Percentiles rank a stretch among this genome's conserved stretches.
These are phyloP conservation scores for Leccinum subrobustum DNA, from an alignment of 1,284 basidiomycete genomes.

Conservation along the genomic window DNA sequence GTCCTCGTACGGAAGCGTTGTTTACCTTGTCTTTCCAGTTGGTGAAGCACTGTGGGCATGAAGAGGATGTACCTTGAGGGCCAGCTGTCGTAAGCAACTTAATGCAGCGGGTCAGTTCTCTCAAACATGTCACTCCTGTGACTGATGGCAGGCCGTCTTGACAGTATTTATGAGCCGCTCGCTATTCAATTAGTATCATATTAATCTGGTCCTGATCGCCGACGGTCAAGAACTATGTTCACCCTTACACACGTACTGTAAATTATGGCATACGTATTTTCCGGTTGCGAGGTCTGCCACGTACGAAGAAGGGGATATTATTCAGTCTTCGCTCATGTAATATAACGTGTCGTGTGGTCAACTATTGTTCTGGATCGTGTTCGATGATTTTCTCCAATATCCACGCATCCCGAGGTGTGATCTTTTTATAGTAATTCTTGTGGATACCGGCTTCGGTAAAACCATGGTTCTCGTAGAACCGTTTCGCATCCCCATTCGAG, in stretches of 20 bases:
- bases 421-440: slow-evolving; percentile 81
- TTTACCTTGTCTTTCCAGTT: slow-evolving; percentile 44
- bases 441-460: slow-evolving; percentile 64
- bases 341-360: slow-evolving; percentile 20
- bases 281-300: slow-evolving; percentile 13
- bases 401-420: slow-evolving; percentile 76
- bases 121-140: slow-evolving; percentile 11
- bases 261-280: slow-evolving; percentile 30
- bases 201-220: slow-evolving; percentile 26
- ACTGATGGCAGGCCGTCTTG: slow-evolving; percentile 17
- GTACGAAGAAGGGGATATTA: slow-evolving; percentile 13
- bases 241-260: slow-evolving; percentile 31
- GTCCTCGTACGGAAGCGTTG: not conserved
- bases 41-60: slow-evolving; percentile 73
- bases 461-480: slow-evolving; percentile 76
- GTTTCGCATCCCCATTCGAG: slow-evolving; percentile 68
- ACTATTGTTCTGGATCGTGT: slow-evolving; percentile 25
- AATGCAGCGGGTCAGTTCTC: slow-evolving; percentile 17
- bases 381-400: slow-evolving; percentile 56
- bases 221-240: slow-evolving; percentile 17
- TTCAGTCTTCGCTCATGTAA: slow-evolving; percentile 21
- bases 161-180: slow-evolving; percentile 8
- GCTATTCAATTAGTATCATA: slow-evolving; percentile 25
- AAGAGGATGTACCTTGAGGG: slow-evolving; percentile 47
- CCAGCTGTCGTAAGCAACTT: slow-evolving; percentile 22